Conservation (phyloP, 1,284 basidiomycete genomes). For the Earliella scabrosa region DNA sequence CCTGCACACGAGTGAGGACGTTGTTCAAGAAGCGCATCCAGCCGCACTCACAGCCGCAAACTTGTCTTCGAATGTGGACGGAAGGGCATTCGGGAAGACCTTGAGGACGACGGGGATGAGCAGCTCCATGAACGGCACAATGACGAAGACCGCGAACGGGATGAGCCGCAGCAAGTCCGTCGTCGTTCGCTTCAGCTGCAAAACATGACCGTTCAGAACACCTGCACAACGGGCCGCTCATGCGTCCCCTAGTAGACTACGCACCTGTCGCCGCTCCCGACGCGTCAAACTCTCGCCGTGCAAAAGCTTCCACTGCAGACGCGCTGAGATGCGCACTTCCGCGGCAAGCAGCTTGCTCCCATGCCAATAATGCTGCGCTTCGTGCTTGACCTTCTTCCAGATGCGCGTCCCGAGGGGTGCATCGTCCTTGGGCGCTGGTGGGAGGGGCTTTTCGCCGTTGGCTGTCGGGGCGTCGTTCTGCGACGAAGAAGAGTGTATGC, state of each 20-base stretch:
- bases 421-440: slow-evolving; percentile 54
- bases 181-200: slow-evolving; percentile 89
- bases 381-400: slow-evolving; percentile 96
- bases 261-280: slow-evolving; percentile 90
- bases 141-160: slow-evolving; percentile 93
- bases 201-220: slow-evolving; percentile 2
- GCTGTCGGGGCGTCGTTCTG: slow-evolving; percentile 19
- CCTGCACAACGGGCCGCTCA: background rate
- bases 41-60: slow-evolving; percentile 76
- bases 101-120: slow-evolving; percentile 97
- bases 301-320: slow-evolving; percentile 91
- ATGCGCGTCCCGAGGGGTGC: slow-evolving; percentile 60
- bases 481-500: slow-evolving; percentile 13
- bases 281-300: slow-evolving; percentile 92
- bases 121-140: slow-evolving; percentile 98
- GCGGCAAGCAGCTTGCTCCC: slow-evolving; percentile 94
- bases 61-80: slow-evolving; percentile 98
- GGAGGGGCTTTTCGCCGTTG: slow-evolving; percentile 47
- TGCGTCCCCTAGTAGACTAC: background rate
- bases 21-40: background rate
- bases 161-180: slow-evolving; percentile 91
- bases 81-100: slow-evolving; percentile 98
- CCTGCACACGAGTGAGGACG: slow-evolving; percentile 50
- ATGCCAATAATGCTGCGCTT: slow-evolving; percentile 97
- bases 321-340: slow-evolving; percentile 89